phyloP scores from a whole-genome alignment of 108 stramenopile species.

The Cyclostephanos tholiformis region DNA sequence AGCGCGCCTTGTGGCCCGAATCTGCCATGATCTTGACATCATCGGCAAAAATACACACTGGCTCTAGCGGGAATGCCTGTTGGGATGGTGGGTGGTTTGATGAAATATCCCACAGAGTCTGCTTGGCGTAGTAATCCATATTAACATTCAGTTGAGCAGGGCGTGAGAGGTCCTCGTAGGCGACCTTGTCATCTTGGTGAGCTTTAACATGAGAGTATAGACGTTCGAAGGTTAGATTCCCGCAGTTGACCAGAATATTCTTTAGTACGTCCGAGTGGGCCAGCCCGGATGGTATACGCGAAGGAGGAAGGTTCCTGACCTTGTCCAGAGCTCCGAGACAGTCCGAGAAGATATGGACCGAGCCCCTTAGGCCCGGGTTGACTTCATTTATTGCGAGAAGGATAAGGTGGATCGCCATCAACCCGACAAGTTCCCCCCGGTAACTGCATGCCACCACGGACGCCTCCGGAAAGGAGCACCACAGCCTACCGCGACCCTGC shows the following conservation, averaged over 20 bases:
- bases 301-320: neutral
- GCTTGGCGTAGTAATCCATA: no score
- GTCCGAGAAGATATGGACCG: slow-evolving; percentile 10
- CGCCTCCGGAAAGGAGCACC: slow-evolving; percentile 12
- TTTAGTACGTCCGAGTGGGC: slow-evolving; percentile 6
- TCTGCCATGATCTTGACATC: slow-evolving; percentile 16
- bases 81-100: neutral
- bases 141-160: no score
- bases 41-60: slow-evolving; percentile 13
- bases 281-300: slow-evolving; percentile 2
- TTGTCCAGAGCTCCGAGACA: slow-evolving; percentile 20
- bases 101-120: no score
- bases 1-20: slow-evolving; percentile 5
- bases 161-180: no score
- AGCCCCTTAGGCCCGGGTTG: neutral
- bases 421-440: no score
- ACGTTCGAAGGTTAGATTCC: no score
- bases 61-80: slow-evolving; percentile 16
- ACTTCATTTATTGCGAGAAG: slow-evolving; percentile 14
- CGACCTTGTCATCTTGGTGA: no score
- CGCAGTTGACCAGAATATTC: no score
- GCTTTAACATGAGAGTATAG: no score
- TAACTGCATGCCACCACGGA: no score
- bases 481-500: neutral
- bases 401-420: slow-evolving; percentile 19